These are phyloP conservation scores for Coriaria nepalensis DNA, from an alignment of 306 rosid species.

Conservation along the genomic window DNA sequence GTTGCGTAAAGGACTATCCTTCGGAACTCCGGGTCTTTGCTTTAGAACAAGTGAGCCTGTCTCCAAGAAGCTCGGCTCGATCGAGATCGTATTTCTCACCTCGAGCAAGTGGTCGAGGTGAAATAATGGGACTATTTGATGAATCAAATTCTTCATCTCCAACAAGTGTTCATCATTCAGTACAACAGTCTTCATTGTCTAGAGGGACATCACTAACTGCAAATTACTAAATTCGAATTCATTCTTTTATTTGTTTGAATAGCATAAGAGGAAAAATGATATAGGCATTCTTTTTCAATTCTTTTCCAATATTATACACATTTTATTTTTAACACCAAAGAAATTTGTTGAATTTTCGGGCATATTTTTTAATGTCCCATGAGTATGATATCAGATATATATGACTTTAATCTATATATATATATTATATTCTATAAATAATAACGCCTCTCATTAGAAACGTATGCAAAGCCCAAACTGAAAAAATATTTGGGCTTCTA, in stretches of 20 bases:
- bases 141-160: conserved; percentile 7
- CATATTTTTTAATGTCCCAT: too few species aligned
- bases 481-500: too few species aligned
- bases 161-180: conserved; percentile 15
- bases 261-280: conserved; percentile 23
- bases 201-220: conserved; percentile 34
- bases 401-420: too few species aligned
- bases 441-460: too few species aligned
- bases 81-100: conserved; percentile 25
- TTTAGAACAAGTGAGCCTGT: conserved; percentile 72
- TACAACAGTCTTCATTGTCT: conserved; percentile 28
- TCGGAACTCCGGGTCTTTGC: conserved; percentile 70
- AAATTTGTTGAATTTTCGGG: too few species aligned
- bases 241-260: conserved; percentile 39
- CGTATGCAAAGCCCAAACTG: too few species aligned
- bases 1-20: conserved; percentile 88
- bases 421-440: too few species aligned
- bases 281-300: conserved; percentile 29
- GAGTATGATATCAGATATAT: too few species aligned
- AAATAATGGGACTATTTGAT: conserved; percentile 5
- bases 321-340: too few species aligned
- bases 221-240: background rate
- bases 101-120: conserved; percentile 6
- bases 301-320: conserved; percentile 21
- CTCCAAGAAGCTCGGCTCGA: conserved; percentile 49